phyloP scores from a whole-genome alignment of 805 yeast genomes.

The Ogataea nitratoaversa region DNA sequence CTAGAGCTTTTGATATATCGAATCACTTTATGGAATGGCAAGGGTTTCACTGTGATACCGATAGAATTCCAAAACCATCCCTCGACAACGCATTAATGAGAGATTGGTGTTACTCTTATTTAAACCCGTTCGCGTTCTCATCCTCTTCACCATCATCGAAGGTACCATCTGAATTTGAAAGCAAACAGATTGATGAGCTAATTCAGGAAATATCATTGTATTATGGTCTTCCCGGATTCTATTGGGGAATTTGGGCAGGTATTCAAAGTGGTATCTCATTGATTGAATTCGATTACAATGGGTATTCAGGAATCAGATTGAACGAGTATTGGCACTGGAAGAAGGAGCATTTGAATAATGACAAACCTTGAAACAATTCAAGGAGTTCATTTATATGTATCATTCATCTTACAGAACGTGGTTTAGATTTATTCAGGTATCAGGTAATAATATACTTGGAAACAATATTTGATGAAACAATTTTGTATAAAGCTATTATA shows the following conservation, averaged over 20 bases:
- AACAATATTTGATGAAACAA: no score
- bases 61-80: slow-evolving; percentile 53
- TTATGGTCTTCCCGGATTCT: slow-evolving; percentile 79
- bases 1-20: slow-evolving; percentile 70
- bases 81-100: slow-evolving; percentile 40
- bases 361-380: no score
- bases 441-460: no score
- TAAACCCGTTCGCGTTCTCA: slow-evolving; percentile 28
- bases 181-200: slow-evolving; percentile 39
- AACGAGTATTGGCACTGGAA: slow-evolving; percentile 74
- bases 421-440: no score
- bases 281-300: slow-evolving; percentile 67
- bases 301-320: slow-evolving; percentile 55
- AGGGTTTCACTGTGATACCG: slow-evolving; percentile 67
- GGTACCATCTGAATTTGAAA: no score
- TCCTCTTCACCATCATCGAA: not conserved
- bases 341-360: slow-evolving; percentile 16
- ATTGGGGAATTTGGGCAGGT: slow-evolving; percentile 83
- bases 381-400: no score
- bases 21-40: slow-evolving; percentile 80
- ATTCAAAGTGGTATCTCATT: slow-evolving; percentile 66
- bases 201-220: slow-evolving; percentile 54
- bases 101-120: slow-evolving; percentile 57
- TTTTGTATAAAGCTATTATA: no score
- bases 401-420: no score